Conservation (phyloP, 2,329 filamentous ascomycete genomes). For the Trematosphaeria pertusa region DNA sequence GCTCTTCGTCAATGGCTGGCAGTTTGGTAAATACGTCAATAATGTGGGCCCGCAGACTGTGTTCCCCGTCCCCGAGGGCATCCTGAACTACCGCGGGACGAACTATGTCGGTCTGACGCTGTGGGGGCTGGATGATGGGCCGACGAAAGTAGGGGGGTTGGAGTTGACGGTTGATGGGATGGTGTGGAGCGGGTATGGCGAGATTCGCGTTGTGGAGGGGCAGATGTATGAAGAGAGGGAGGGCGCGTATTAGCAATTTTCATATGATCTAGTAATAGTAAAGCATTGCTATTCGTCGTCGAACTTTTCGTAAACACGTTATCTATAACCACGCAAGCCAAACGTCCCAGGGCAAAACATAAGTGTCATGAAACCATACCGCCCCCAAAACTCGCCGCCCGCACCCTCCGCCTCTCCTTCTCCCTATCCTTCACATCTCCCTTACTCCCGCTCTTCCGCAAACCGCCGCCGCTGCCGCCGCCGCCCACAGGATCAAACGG, state of each 20-base stretch:
- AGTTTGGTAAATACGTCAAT: constrained; percentile 72
- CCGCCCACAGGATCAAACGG: constrained; percentile 42
- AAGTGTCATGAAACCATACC: too few relatives aligned
- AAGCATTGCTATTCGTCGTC: background rate
- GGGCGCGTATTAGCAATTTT: constrained; percentile 60
- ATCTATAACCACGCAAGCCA: too few relatives aligned
- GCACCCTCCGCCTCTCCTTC: constrained; percentile 24
- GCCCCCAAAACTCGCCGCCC: constrained; percentile 41
- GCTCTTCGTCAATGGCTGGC: constrained; percentile 78
- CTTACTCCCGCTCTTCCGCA: constrained; percentile 26
- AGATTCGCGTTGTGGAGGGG: constrained; percentile 56
- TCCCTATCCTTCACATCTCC: constrained; percentile 21
- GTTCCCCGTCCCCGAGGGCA: constrained; percentile 76
- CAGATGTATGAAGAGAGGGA: constrained; percentile 55
- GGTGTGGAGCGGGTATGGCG: constrained; percentile 58
- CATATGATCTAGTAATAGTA: background rate
- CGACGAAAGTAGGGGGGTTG: constrained; percentile 64
- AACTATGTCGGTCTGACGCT: constrained; percentile 74
- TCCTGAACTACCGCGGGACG: constrained; percentile 72
- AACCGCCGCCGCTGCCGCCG: constrained; percentile 18
- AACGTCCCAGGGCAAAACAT: too few relatives aligned
- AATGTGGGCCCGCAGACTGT: constrained; percentile 77
- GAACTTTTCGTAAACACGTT: too few relatives aligned
- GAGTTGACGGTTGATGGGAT: constrained; percentile 58
- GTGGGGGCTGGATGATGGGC: constrained; percentile 68